Conservation (phyloP, 441 rosid species). For the Hypseocharis bilobata region DNA sequence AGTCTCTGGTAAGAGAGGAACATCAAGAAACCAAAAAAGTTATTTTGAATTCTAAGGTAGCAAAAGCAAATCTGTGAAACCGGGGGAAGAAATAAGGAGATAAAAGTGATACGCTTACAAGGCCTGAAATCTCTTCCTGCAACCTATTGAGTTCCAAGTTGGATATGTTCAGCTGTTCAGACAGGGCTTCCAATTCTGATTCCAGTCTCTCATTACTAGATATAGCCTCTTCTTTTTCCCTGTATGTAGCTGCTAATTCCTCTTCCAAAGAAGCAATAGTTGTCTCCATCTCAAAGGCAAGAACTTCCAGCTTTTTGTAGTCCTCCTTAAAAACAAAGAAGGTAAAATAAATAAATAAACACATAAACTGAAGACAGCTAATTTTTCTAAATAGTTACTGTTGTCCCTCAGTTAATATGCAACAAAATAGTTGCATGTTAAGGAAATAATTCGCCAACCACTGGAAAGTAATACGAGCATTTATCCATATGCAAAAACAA, state of each 20-base stretch:
- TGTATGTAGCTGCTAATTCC: conserved; percentile 45
- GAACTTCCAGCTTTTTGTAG: conserved; percentile 59
- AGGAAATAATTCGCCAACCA: no score
- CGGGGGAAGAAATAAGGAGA: conserved; percentile 1
- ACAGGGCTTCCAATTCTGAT: conserved; percentile 44
- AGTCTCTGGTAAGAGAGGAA: conserved; percentile 36
- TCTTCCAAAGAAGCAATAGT: conserved; percentile 73
- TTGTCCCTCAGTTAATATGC: no score
- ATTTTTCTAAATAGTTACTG: conserved; percentile 11
- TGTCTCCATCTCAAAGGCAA: conserved; percentile 88
- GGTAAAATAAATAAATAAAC: conserved; percentile 1
- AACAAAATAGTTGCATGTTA: no score
- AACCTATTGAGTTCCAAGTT: conserved; percentile 40
- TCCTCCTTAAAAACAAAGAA: conserved; percentile 53
- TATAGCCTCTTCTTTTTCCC: conserved; percentile 47
- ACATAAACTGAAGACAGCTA: conserved; percentile 1
- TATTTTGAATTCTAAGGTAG: conserved; percentile 14
- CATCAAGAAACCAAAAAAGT: not conserved
- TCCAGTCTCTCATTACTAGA: conserved; percentile 42
- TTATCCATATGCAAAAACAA: not conserved
- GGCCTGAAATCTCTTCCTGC: conserved; percentile 43
- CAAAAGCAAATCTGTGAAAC: conserved; percentile 12
- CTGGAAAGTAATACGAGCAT: not conserved
- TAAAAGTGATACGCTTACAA: conserved; percentile 39
- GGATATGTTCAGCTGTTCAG: conserved; percentile 38